Conservation (phyloP, 768 basidiomycete genomes). For the Amanita subjunquillea region DNA sequence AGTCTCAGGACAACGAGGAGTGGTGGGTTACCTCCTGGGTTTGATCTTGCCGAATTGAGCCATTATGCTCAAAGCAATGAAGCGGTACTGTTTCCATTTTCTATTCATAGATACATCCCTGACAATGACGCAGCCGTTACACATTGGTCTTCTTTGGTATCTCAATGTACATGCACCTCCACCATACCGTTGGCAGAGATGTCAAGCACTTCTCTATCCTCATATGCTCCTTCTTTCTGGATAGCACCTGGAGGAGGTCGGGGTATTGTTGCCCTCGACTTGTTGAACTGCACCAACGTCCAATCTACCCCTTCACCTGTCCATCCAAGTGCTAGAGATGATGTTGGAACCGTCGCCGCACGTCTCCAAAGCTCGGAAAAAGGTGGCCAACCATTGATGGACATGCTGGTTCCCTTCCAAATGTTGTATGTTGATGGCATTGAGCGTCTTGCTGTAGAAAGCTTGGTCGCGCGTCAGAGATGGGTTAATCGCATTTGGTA, state of each 20-base stretch:
- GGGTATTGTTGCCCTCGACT: constrained; percentile 78
- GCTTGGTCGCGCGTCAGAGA: constrained; percentile 72
- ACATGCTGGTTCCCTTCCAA: constrained; percentile 82
- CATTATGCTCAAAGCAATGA: constrained; percentile 39
- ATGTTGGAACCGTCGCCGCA: constrained; percentile 82
- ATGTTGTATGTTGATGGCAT: constrained; percentile 85
- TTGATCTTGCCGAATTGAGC: constrained; percentile 35
- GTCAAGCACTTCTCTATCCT: constrained; percentile 75
- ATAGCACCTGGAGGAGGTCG: constrained; percentile 73
- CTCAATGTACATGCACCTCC: constrained; percentile 82
- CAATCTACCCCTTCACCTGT: constrained; percentile 74
- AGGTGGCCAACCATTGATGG: constrained; percentile 44
- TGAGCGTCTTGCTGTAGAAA: constrained; percentile 84
- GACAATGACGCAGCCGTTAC: constrained; percentile 53
- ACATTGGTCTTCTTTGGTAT: constrained; percentile 83
- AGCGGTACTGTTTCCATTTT: constrained; percentile 24
- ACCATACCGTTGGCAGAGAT: constrained; percentile 74
- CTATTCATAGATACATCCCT: constrained; percentile 2
- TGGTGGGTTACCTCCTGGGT: constrained; percentile 27
- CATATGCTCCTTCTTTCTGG: constrained; percentile 81
- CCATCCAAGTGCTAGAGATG: constrained; percentile 73
- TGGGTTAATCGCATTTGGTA: constrained; percentile 92
- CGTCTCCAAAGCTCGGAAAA: constrained; percentile 41
- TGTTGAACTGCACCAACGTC: constrained; percentile 80
- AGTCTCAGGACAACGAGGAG: constrained; percentile 23